Conservation (phyloP, 75 land plant genomes). For the Cupressus sempervirens region DNA sequence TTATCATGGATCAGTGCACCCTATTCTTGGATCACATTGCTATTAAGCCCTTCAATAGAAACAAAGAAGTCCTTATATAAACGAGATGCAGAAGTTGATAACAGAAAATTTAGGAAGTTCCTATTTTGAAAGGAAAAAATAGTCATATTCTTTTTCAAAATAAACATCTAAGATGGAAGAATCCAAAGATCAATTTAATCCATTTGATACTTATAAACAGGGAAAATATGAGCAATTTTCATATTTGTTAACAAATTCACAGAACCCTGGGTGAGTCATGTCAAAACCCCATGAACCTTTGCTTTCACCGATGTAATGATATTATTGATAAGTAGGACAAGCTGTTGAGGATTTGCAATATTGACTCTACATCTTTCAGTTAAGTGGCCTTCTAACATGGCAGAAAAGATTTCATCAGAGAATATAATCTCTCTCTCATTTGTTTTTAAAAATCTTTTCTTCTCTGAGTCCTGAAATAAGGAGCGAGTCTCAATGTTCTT, state of each 20-base stretch:
- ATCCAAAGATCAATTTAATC: neutral
- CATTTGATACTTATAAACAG: neutral
- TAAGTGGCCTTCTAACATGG: neutral
- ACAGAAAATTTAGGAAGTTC: neutral
- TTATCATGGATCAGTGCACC: neutral
- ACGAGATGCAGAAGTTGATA: neutral
- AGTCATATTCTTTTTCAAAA: neutral
- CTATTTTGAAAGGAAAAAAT: neutral
- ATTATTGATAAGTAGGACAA: neutral
- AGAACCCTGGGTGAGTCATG: neutral
- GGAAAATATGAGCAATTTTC: neutral
- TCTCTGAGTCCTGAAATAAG: neutral
- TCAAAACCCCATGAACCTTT: conserved; percentile 4
- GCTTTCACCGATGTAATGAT: conserved; percentile 4
- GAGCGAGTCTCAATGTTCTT: neutral
- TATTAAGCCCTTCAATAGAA: neutral
- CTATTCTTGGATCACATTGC: neutral
- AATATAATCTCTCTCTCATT: neutral
- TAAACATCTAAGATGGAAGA: neutral
- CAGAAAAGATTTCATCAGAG: neutral
- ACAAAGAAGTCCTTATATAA: neutral
- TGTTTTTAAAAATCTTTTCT: neutral
- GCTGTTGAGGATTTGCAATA: conserved; percentile 4
- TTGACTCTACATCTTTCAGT: neutral
- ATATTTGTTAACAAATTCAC: neutral